Evolutionary conservation across 345 rosid species (phyloP).

Genomic region (Zanthoxylum bungeanum): DNA sequence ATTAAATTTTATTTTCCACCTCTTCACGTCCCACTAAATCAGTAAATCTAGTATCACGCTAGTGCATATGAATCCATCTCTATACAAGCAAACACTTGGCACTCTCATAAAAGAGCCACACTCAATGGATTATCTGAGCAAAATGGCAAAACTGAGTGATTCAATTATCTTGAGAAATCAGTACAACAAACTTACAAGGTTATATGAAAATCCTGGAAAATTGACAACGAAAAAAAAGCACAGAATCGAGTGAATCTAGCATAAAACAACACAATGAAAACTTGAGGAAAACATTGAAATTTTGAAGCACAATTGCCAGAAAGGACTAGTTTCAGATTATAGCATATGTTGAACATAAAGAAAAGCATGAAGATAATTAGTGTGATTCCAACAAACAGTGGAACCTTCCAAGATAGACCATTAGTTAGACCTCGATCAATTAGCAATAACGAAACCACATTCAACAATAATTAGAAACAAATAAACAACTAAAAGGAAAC

Average conservation of each 20-base stretch:
- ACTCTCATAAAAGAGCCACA: not conserved
- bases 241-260: not conserved
- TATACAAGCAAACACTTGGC: not conserved
- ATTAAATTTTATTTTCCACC: not conserved
- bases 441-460: not conserved
- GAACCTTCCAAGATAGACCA: not conserved
- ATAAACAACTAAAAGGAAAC: not conserved
- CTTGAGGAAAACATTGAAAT: not conserved
- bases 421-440: not conserved
- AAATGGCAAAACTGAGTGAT: not conserved
- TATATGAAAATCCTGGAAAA: not conserved
- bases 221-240: not conserved
- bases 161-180: not conserved
- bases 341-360: not conserved
- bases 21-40: not conserved
- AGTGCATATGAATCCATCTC: not conserved
- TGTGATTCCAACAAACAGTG: not conserved
- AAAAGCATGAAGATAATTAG: not conserved
- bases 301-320: not conserved
- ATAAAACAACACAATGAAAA: not conserved
- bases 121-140: not conserved
- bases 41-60: not conserved
- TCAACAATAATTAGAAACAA: not conserved
- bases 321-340: not conserved
- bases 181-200: not conserved